Evolutionary conservation across 192 early-diverging fungal genomes (phyloP).

Genomic region (Umbelopsis sp.): DNA sequence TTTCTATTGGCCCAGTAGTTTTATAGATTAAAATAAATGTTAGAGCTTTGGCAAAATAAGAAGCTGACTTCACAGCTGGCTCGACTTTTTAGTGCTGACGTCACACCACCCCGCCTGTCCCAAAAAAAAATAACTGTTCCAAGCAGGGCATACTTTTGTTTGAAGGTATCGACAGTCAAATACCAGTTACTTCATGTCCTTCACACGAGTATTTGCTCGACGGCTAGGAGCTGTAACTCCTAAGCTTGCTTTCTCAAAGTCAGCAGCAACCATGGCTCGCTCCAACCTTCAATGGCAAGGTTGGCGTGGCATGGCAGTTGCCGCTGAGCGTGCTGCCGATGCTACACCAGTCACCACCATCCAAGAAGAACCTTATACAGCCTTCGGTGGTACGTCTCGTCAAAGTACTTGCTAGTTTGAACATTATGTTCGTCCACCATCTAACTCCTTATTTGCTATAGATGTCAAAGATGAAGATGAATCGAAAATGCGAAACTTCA

Average conservation of each 20-base stretch:
- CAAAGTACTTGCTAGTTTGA: neutral
- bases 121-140: no score
- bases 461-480: slow-evolving; percentile 52
- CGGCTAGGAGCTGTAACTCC: slow-evolving; percentile 24
- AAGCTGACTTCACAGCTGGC: no score
- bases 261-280: slow-evolving; percentile 4
- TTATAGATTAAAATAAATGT: no score
- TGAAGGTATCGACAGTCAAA: no score
- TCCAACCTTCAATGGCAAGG: slow-evolving; percentile 24
- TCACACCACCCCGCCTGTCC: no score
- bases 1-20: no score
- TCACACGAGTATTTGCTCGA: slow-evolving; percentile 40
- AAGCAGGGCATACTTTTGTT: no score
- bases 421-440: neutral
- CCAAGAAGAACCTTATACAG: slow-evolving; percentile 25
- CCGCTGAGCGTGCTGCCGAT: slow-evolving; percentile 14
- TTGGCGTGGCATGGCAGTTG: slow-evolving; percentile 38
- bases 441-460: slow-evolving; percentile 12
- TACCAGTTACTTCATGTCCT: slow-evolving; percentile 28
- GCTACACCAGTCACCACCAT: slow-evolving; percentile 37
- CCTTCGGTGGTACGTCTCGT: slow-evolving; percentile 29
- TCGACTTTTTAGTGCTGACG: no score
- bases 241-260: slow-evolving; percentile 21
- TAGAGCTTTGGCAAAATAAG: no score
- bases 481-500: slow-evolving; percentile 69